Percentiles rank a stretch among this genome's conserved stretches.
Evolutionary conservation across 1,284 basidiomycete genomes (phyloP).

Genomic region (Ganoderma leucocontextum): DNA sequence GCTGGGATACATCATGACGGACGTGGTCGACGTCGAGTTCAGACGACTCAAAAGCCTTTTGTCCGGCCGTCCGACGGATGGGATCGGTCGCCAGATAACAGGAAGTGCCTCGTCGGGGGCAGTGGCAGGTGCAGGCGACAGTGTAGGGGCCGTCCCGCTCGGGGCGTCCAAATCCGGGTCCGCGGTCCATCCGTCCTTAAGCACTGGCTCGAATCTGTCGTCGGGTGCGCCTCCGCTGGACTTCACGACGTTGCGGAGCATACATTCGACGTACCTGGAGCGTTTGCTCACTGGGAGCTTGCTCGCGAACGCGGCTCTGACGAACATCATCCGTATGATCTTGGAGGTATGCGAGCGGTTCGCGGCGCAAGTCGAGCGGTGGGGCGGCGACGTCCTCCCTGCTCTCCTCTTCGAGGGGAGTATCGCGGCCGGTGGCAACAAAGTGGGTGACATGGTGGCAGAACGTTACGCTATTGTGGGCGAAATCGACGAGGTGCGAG

Average conservation of each 20-base stretch:
- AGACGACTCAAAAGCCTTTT: slow-evolving; percentile 69
- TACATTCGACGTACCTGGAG: slow-evolving; percentile 85
- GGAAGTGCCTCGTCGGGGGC: slow-evolving; percentile 25
- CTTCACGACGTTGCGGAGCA: slow-evolving; percentile 83
- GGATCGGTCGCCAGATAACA: slow-evolving; percentile 34
- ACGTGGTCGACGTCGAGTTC: slow-evolving; percentile 90
- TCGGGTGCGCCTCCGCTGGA: slow-evolving; percentile 60
- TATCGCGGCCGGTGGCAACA: slow-evolving; percentile 54
- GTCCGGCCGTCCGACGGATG: slow-evolving; percentile 26
- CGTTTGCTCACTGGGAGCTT: slow-evolving; percentile 83
- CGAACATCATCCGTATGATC: slow-evolving; percentile 72
- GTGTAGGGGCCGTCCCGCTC: slow-evolving; percentile 10
- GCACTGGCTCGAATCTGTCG: slow-evolving; percentile 33
- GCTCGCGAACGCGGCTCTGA: slow-evolving; percentile 72
- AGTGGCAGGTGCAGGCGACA: slow-evolving; percentile 1
- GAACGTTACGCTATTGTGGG: slow-evolving; percentile 73
- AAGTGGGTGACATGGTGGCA: slow-evolving; percentile 73
- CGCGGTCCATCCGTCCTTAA: slow-evolving; percentile 34
- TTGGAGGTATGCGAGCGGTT: slow-evolving; percentile 87
- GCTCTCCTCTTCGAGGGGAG: slow-evolving; percentile 84
- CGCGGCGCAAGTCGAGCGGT: slow-evolving; percentile 84
- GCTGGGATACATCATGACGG: slow-evolving; percentile 86
- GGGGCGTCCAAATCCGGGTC: slow-evolving; percentile 28
- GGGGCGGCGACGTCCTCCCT: slow-evolving; percentile 92
- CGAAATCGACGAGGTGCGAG: slow-evolving; percentile 75